Evolutionary conservation across 345 rosid species (phyloP), one percentile per base, ranked within the genome.

Genomic region (Populus alba): DNA sequence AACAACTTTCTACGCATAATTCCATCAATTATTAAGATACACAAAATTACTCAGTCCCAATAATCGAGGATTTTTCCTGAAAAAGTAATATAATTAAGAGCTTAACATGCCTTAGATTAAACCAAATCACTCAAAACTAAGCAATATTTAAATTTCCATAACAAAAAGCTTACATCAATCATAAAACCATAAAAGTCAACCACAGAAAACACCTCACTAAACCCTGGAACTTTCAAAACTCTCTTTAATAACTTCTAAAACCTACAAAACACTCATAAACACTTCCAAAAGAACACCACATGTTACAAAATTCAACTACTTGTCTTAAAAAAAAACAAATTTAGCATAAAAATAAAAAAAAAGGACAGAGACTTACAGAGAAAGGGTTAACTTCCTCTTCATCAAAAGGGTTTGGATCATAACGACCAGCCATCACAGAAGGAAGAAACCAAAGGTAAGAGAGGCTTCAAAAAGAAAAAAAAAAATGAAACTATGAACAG

Each of bases 341-440:
- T 41, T 10, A 41, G 12, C 45, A 10, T 41, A 41, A 41, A 41
- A 9, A 41, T 9, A 22, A 41, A n/a, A 73, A 27, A 37, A 6
- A 81, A 2, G 23, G 13, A 73, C 41, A 55, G 67, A 75, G 74
- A 83, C 97, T 85, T 73, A 96, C 99, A 12, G 97, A 81, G 86
- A 96, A 96, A 79, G 99, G 99, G 83, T 96, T 96, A 75, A 94
- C 98, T 66, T 92, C 91, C 45, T 94, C 99, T 57, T 92, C 98
- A 38, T 88, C 99, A 77, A 93, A 96, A 1, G 99, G 98, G 65
- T 95, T 94, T 59, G 81, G 86, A 77, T 95, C 98, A 84, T 86
- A 91, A 47, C 95, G 93, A 76, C 92, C 88, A 76, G 97, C 97
- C 98, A 95, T 95, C 39, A 47, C 2, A 37, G 62, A 39, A 43